Base-by-base conservation (phyloP, 805 yeast genomes). In the Cyberlindnera misumaiensis region DNA sequence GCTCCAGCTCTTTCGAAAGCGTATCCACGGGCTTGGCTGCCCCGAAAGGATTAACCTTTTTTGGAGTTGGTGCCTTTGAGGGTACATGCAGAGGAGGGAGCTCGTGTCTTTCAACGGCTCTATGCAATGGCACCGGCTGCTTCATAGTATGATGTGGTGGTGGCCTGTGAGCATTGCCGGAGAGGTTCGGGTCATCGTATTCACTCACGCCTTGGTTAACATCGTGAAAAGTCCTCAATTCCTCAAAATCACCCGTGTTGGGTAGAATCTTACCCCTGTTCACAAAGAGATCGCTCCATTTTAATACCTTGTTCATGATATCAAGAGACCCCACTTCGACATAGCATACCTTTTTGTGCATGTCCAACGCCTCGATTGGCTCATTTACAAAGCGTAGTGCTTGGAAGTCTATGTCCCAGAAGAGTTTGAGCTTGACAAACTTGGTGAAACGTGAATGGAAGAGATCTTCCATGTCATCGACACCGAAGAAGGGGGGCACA, bases 11-110 rank as follows among this genome's bases (percentile, higher is more conserved):
- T 47, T 74, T 78, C 18, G 83, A 67, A 16, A 78, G 64, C 3
- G 83, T 76, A 57, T 86, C 95, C 5, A 86, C 90, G 2, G 95
- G 95, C 60, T 77, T 83, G 1, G 95, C 96, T 4, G 73, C 64
- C 0, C 95, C 95, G 64, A 87, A 86, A 5, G 95, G 93, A 54
- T 77, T 83, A 0, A 72, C 45, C 49, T 73, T 79, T 32, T 48
- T 52, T n/a, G 48, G 39, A 5, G 57, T 46, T 28, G 57, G 57
- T 44, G 38, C 57, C 31, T 39, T 50, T 38, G 40, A 40, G 35
- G 44, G 44, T 16, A 41, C 44, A 20, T 32, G 41, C 15, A 44
- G 31, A 15, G 52, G 48, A 17, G 50, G 50, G 12, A 43, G 34
- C 26, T 43, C 45, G 15, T 41, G 44, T 6, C 30, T 36, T 8